Evolutionary conservation across 176 grass and related monocot genomes (phyloP), one percentile per base, ranked within the genome.

Genomic region (Avena atlantica): DNA sequence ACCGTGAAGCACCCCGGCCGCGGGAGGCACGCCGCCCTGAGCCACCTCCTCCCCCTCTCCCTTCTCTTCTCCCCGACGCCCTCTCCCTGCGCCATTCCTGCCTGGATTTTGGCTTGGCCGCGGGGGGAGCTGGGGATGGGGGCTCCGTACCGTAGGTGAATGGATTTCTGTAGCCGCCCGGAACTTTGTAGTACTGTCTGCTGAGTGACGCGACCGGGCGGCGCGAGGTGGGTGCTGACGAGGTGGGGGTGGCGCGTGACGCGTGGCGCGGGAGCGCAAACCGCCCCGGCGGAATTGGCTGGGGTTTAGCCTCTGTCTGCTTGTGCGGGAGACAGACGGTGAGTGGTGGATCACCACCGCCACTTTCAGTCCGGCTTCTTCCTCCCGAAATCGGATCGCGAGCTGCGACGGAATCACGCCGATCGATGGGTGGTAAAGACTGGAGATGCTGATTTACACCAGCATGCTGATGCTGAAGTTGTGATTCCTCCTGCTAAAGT

Each of bases 1-100:
- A 89, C 81, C 67, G 27, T 90, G 69, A 98, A 94, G 88, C 92
- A 98, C 59, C 86, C 87, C 0, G 78, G 82, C 63, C 87, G 74
- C 58, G 86, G 93, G 57, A 95, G 77, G 84, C 86, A 95, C 70
- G 79, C 83, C 48, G 80, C 82, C 73, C 36, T 2, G 68, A 34
- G 60, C 84, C 24, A 27, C 87, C 45, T 29, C 40, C 62, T 13
- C 70, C 14, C 5, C 47, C 59, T 16, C 53, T 13, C 3, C 14
- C 51, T 67, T 16, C 27, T 78, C 82, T 58, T 55, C 89, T 57
- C 81, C 20, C 12, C 74, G 29, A 8, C 63, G 29, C 12, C 63
- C 85, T 79, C 78, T 51, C 64, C 83, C 29, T 20, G 42, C 76
- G 49, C 75, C 87, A 90, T 92, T 31, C 34, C 67, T 40, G 0